Base-by-base conservation (phyloP, 495 filamentous ascomycete genomes). In the Parachaetomium inaequale region DNA sequence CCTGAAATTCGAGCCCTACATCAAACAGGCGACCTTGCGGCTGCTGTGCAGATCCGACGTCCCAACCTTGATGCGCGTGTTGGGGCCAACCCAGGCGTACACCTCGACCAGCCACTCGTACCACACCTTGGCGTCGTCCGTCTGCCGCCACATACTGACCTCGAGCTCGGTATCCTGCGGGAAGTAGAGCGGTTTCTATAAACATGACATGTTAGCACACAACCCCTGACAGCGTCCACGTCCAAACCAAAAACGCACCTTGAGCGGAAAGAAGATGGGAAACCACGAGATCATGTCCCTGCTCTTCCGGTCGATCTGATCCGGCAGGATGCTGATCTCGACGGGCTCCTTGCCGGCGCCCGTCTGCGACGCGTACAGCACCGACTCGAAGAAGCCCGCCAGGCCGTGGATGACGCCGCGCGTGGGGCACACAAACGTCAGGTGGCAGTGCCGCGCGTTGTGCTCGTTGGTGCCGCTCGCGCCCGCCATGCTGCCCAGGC, bases 261-360 rank as follows among this genome's bases (percentile, higher is more conserved):
- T 96, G 11, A 99, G 72, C 7, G 94, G 94, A 68, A 99, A 99
- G 78, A 90, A 97, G 14, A 98, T 97, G 10, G 94, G 94, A 74
- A 99, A 99, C 94, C 94, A 99, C 67, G 89, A 93, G 59, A 96
- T 94, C 94, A 98, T 98, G 65, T 91, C 71, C 66, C 88, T 86
- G 76, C 92, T 96, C 83, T 98, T 97, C 54, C 78, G 79, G 52
- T 92, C 90, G 79, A 97, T 97, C 43, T 87, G 92, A 57, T 95
- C 89, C 7, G 95, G 94, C 73, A 95, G 88, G 19, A 90, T 99
- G 63, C 91, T 95, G 43, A 99, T 76, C 76, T 97, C 94, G 7
- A 97, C 82, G 59, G 83, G 85, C 4, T 69, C 73, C 54, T 65
- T 73, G 23, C 40, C 47, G 0, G 49, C 59, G 3, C 68, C 66